Base-by-base conservation (phyloP, 2,329 filamentous ascomycete genomes). In the Alternaria consortialis region DNA sequence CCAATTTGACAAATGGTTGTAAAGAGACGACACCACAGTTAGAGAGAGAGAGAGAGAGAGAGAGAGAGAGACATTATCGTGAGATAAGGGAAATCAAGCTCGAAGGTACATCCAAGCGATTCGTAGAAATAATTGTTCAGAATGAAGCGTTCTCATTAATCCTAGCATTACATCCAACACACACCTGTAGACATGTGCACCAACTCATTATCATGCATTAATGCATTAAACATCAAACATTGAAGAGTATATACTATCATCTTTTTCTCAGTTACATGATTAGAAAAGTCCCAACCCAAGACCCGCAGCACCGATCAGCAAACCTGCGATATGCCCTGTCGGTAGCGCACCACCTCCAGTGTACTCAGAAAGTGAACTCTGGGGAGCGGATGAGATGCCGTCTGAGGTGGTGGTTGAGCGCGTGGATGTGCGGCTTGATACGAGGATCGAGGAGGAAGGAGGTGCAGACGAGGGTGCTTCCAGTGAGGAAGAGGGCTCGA, bases 241-340 rank as follows among this genome's bases (percentile, higher is more conserved):
- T 25, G 40, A 23, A 47, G 37, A 31, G n/a, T 48, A 47, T 53
- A 31, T 47, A 32, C 27, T 44, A 29, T 37, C 25, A 17, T 39
- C 17, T 31, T 6, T 17, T 40, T 15, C 20, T 15, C 17, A 17
- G 20, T 3, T 43, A 15, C 20, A 25, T 20, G 13, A 51, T 60
- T 60, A 74, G 36, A 74, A 56, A 25, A 72, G 60, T 1, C 70
- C 71, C 8, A 74, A 23, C 3, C 72, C 72, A 25, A 74, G 8
- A 13, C 69, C 72, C 7, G 69, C 71, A 15, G 70, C 71, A 20
- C 72, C 71, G 46, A 74, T 50, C 2, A 74, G 37, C 54, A 68
- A 65, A 1, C 69, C 68, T 9, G 66, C 70, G 11, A 71, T 54
- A 11, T 64, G 52, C 9, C 60, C 65, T 9, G 62, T 65, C 4